Conservation (phyloP, 331 rosid species). For the Stylosanthes scabra region DNA sequence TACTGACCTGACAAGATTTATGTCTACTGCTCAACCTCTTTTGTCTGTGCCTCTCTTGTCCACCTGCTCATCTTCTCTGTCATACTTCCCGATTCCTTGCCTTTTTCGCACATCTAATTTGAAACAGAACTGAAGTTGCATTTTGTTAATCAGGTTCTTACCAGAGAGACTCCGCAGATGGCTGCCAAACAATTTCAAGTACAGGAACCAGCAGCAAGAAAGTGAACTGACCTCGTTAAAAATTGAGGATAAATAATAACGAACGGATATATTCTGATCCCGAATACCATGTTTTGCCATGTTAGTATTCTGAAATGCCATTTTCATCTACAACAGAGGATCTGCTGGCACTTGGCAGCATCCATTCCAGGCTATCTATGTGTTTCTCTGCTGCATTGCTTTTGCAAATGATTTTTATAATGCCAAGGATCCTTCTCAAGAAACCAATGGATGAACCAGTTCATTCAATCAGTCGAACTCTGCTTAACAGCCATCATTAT, state of each 20-base stretch:
- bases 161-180: conserved; percentile 77
- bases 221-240: conserved; percentile 70
- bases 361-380: conserved; percentile 1
- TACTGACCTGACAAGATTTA: background rate
- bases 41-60: background rate
- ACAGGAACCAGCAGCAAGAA: conserved; percentile 74
- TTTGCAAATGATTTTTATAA: conserved; percentile 23
- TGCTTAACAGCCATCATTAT: conserved; percentile 14
- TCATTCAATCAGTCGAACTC: conserved; percentile 4
- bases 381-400: conserved; percentile 31
- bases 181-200: conserved; percentile 73
- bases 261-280: conserved; percentile 25
- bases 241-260: conserved; percentile 62
- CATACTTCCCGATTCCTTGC: conserved; percentile 7
- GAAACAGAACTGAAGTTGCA: conserved; percentile 26
- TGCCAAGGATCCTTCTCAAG: conserved; percentile 22
- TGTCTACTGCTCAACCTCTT: background rate
- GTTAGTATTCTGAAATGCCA: conserved; percentile 31
- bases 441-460: conserved; percentile 30
- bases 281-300: conserved; percentile 23
- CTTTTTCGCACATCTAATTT: conserved; percentile 1
- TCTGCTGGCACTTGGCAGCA: conserved; percentile 6
- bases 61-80: background rate
- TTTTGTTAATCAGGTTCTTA: conserved; percentile 67
- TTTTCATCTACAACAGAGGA: conserved; percentile 27